Evolutionary conservation across 805 yeast species (phyloP), one percentile per base, ranked within the genome.

Genomic region (Saturnispora hagleri): DNA sequence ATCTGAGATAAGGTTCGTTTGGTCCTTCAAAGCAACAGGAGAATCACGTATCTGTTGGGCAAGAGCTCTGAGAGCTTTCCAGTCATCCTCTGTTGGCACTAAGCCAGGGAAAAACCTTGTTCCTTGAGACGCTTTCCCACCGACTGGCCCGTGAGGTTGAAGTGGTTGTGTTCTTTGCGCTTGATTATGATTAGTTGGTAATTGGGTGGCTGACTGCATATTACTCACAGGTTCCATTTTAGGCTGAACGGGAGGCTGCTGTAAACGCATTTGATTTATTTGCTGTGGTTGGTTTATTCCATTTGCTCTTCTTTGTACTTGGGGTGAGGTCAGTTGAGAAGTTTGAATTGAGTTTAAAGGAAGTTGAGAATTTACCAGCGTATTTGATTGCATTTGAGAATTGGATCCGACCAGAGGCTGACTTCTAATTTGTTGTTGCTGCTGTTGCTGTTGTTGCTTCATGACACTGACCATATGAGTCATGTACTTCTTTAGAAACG

Each of bases 11-110:
- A 74, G 68, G 60, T 73, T 72, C 0, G 93, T 82, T 50, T 85
- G 74, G 60, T 85, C 86, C 51, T 81, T 80, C 53, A 87, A 65
- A 42, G 80, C 77, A 38, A 86, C 76, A 10, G 87, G 84, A 47
- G 82, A 79, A 26, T 77, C 72, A 0, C 85, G 73, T 1, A 85
- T 89, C 54, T 86, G 95, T 34, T 80, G 84, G 52, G 82, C 74
- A 43, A 89, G 75, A 52, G 75, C 75, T 53, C 81, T 76, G 55
- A 89, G 73, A 53, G 73, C 77, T 55, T 73, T 67, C 72, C 79
- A 80, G 72, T 78, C 86, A 55, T 79, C 88, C 41, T 77, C 86
- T 20, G 84, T 70, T 62, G 80, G 63, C 36, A 56, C 60, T 54
- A 69, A 57, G 22, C 71, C 71, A 7, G 66, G 59, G 44, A 65